Evolutionary conservation across 176 grass and related monocot genomes (phyloP).

Genomic region (Cenchrus fungigraminus): DNA sequence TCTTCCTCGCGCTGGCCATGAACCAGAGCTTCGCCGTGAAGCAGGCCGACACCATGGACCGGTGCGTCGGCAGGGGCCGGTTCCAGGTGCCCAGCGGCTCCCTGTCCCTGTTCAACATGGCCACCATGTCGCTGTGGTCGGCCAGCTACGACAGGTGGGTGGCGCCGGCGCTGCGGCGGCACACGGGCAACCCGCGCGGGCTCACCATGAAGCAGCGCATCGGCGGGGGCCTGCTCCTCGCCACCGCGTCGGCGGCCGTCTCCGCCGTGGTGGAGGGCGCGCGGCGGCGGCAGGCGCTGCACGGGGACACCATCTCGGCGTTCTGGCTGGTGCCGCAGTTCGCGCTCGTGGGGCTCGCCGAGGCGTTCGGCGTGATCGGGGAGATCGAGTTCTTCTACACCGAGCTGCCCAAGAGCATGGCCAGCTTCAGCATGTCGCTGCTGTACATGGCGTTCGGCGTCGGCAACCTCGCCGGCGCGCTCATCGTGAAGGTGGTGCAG

Average conservation of each 20-base stretch:
- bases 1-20: conserved; percentile 53
- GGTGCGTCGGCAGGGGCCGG: conserved; percentile 36
- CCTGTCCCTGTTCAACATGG: conserved; percentile 58
- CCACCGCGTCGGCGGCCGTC: conserved; percentile 28
- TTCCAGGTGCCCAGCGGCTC: conserved; percentile 59
- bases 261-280: conserved; percentile 35
- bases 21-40: conserved; percentile 58
- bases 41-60: conserved; percentile 62
- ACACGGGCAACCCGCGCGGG: conserved; percentile 53
- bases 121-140: conserved; percentile 63
- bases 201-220: conserved; percentile 66
- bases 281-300: conserved; percentile 37
- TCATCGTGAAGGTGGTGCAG: conserved; percentile 46
- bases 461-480: conserved; percentile 36
- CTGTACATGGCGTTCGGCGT: conserved; percentile 49
- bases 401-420: conserved; percentile 65
- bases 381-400: conserved; percentile 77
- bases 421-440: conserved; percentile 66
- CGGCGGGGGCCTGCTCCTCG: conserved; percentile 49
- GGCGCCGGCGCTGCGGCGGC: conserved; percentile 38
- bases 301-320: conserved; percentile 41
- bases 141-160: conserved; percentile 61
- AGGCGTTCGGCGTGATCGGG: conserved; percentile 63
- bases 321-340: conserved; percentile 73
- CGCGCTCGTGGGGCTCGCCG: conserved; percentile 56